A percentile compares a stretch with the other conserved stretches of the same genome.
Conservation (phyloP, 2,329 filamentous ascomycete species). For the Colletotrichum karsti region DNA sequence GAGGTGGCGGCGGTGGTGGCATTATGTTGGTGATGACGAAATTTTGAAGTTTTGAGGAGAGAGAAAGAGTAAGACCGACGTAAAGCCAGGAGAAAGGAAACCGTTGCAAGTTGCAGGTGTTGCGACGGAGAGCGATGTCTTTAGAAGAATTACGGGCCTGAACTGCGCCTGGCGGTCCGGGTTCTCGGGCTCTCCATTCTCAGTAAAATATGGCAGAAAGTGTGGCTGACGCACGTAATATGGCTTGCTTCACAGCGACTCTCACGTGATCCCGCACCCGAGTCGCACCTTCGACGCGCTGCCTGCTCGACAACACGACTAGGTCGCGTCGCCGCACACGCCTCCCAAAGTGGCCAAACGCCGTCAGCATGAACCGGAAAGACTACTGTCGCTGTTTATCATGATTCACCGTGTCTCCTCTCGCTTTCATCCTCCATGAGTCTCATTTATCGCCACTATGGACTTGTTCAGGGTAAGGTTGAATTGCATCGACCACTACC, state of each 20-base stretch:
- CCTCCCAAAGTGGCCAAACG: background rate
- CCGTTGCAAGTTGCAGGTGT: no score
- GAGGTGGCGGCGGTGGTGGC: conserved; percentile 40
- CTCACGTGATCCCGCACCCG: conserved; percentile 37
- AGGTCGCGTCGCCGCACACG: conserved; percentile 7
- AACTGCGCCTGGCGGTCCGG: no score
- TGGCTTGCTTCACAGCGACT: conserved; percentile 31
- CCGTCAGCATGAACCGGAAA: background rate
- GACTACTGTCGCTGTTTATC: background rate
- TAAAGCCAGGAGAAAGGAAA: no score
- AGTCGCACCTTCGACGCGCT: background rate
- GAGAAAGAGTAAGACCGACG: background rate
- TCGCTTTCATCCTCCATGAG: conserved; percentile 13
- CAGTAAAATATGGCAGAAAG: no score
- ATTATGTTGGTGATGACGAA: conserved; percentile 14
- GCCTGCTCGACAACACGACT: conserved; percentile 3
- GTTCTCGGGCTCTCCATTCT: no score
- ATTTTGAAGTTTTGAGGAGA: background rate
- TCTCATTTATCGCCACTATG: conserved; percentile 43
- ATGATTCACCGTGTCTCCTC: background rate
- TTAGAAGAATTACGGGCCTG: no score
- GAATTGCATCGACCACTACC: conserved; percentile 97
- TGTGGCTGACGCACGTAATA: background rate
- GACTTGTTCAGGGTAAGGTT: conserved; percentile 88
- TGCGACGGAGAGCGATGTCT: no score